Conservation (phyloP, 2,329 filamentous ascomycete genomes). For the Davidsoniella eucalypti region DNA sequence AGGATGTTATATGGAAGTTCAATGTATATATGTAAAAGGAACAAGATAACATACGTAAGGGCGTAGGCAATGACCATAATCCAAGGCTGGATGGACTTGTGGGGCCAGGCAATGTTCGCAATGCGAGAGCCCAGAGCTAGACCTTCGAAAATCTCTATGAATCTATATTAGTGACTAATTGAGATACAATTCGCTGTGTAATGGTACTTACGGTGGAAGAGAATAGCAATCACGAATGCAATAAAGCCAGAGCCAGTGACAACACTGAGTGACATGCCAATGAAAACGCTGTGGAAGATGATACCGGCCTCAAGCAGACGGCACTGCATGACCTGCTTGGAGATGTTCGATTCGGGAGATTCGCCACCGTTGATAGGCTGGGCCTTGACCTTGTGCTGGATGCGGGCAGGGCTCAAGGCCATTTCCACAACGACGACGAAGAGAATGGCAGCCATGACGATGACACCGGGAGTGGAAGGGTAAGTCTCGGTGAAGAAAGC, state of each 20-base stretch:
- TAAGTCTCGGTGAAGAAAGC: conserved; percentile 61
- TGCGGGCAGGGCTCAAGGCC: conserved; percentile 30
- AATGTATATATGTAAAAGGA: no score
- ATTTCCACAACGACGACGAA: conserved; percentile 66
- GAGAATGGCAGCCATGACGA: conserved; percentile 64
- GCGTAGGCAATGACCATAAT: conserved; percentile 42
- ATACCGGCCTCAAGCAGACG: conserved; percentile 57
- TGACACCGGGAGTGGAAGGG: conserved; percentile 60
- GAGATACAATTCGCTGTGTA: neutral
- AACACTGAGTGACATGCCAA: conserved; percentile 69
- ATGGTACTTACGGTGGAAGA: conserved; percentile 43
- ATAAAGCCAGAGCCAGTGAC: conserved; percentile 60
- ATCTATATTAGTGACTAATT: conserved; percentile 8
- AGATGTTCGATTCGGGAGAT: neutral
- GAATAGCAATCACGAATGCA: conserved; percentile 63
- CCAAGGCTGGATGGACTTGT: conserved; percentile 32
- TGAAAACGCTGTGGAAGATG: conserved; percentile 64
- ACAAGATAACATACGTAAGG: conserved; percentile 25
- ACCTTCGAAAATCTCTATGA: conserved; percentile 31
- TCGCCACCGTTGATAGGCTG: neutral
- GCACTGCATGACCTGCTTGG: conserved; percentile 33
- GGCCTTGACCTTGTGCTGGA: conserved; percentile 18
- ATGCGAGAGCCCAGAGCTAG: conserved; percentile 50
- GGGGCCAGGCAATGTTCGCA: conserved; percentile 32
- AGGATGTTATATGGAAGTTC: neutral